These are phyloP conservation scores for Nicotiana rustica DNA, from an alignment of 305 asterid genomes.

Conservation along the genomic window DNA sequence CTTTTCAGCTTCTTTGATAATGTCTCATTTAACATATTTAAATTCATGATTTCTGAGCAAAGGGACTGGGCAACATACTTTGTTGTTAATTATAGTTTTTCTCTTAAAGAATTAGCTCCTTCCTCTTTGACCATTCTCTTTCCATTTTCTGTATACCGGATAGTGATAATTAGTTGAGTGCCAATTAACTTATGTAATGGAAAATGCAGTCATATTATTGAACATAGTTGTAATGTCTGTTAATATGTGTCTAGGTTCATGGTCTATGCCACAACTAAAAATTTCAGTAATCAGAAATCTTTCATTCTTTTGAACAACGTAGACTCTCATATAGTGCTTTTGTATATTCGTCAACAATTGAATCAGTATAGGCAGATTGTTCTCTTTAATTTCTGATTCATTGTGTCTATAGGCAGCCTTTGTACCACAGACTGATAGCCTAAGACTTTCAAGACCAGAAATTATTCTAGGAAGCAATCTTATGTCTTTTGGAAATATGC, in stretches of 20 bases:
- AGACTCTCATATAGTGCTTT: too few species aligned
- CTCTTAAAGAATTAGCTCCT: neutral
- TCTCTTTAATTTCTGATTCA: slow-evolving; percentile 25
- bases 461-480: slow-evolving; percentile 43
- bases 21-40: neutral
- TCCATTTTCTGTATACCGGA: neutral
- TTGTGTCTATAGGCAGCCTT: slow-evolving; percentile 77
- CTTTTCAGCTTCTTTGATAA: slow-evolving; percentile 8
- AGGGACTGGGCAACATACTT: neutral
- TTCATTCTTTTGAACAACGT: neutral
- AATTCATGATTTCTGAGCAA: neutral
- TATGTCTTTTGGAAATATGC: too few species aligned
- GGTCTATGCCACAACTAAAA: neutral
- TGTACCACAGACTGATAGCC: slow-evolving; percentile 85
- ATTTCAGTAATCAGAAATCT: neutral
- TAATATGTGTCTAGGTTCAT: neutral
- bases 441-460: slow-evolving; percentile 46
- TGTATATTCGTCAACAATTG: too few species aligned
- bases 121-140: neutral
- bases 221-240: neutral
- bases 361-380: neutral
- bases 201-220: neutral
- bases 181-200: neutral
- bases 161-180: neutral
- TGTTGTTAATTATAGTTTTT: neutral